Evolutionary conservation across 768 basidiomycete genomes (phyloP), one percentile per base, ranked within the genome.

Genomic region (Pisolithus microcarpus): DNA sequence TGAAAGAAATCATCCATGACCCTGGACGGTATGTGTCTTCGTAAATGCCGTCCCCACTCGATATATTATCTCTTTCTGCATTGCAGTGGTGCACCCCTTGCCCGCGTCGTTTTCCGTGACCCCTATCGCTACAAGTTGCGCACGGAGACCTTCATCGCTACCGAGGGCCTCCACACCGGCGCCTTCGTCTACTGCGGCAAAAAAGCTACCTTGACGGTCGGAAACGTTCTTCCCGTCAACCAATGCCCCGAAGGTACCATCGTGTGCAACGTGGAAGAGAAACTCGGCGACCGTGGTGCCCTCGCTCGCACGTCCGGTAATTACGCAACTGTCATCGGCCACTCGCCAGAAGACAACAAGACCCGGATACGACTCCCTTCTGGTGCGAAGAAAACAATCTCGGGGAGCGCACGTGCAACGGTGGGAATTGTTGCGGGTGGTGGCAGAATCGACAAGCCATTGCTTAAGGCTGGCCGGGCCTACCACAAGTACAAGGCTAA

Each of bases 1-100:
- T 99, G 64, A 97, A 95, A 77, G 94, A 99, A 66, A 97, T 99
- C 74, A 96, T 99, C 71, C 96, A 99, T 78, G 96, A 99, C 74
- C 75, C 96, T 66, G 96, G 96, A 70, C 96, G 95, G 92, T 94
- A 68, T 70, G 89, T 70, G 38, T 36, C 15, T 23, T 40, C 18
- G 6, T 0, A 18, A 13, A 44, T 2, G 7, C 7, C 38, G n/a
- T 38, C 28, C 15, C n/a, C 10, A 26, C 51, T n/a, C 16, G 40
- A 46, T 52, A 44, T 55, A 13, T 16, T 3, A 23, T 13, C 8
- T 36, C 36, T 34, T 10, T 45, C 11, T 48, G 38, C 40, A 45
- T 40, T 46, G 15, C 63, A 94, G 92, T 70, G 96, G 96, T 74
- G 96, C 96, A 59, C 96, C 96, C 62, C 91, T 99, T 56, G 96